phyloP scores from a whole-genome alignment of 73 alveolate species.

The Paramecium primaurelia region DNA sequence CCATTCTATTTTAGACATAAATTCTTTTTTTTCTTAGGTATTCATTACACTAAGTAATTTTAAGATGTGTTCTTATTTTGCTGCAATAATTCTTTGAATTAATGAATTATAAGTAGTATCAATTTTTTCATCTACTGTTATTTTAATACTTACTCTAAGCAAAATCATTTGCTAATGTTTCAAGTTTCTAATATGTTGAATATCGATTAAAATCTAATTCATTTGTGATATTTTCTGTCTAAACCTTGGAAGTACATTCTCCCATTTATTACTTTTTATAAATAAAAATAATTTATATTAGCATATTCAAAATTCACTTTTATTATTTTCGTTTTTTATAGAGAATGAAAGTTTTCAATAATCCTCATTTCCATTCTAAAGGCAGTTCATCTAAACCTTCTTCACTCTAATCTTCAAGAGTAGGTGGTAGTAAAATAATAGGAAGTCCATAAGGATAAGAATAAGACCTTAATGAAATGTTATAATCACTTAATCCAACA shows the following conservation, averaged over 20 bases:
- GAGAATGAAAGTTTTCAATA: constrained; percentile 44
- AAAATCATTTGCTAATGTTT: neutral
- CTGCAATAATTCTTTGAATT: constrained; percentile 21
- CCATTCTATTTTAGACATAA: neutral
- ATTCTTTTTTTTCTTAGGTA: neutral
- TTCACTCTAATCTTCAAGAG: constrained; percentile 30
- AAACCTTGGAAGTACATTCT: neutral
- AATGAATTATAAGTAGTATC: neutral
- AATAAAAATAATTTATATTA: neutral
- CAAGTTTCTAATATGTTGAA: constrained; percentile 2
- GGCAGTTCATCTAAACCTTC: constrained; percentile 3
- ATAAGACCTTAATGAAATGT: neutral
- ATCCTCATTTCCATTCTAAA: constrained; percentile 36
- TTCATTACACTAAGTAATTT: neutral
- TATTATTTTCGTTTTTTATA: constrained; percentile 1
- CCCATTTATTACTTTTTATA: neutral
- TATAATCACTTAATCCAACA: neutral
- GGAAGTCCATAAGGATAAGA: neutral
- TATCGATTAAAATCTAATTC: neutral
- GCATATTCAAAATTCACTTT: neutral
- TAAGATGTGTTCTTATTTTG: neutral
- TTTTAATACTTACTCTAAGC: neutral
- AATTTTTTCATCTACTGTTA: neutral
- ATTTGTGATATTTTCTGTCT: neutral
- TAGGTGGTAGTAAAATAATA: neutral